Percentiles rank a stretch among this genome's conserved stretches.
These are phyloP conservation scores for Blastobotrys apis DNA, from an alignment of 1,139 yeast genomes.

Conservation along the genomic window DNA sequence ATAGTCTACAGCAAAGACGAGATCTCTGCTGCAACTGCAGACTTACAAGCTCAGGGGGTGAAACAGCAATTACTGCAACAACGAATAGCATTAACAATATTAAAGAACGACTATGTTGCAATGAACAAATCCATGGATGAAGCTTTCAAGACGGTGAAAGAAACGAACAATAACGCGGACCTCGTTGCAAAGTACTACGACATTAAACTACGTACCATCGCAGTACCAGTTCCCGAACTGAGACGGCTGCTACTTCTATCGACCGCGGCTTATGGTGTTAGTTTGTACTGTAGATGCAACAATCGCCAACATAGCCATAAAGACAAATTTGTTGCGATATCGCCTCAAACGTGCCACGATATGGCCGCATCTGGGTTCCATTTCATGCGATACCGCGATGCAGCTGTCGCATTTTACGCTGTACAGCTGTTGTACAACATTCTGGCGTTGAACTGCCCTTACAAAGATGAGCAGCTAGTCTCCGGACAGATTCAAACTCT, in stretches of 20 bases:
- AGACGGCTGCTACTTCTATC: not conserved
- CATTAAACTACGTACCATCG: not conserved
- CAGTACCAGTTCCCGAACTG: not conserved
- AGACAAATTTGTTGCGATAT: too few relatives aligned
- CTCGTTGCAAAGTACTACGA: not conserved
- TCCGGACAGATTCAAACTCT: not conserved
- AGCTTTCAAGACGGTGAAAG: not conserved
- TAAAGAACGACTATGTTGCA: not conserved
- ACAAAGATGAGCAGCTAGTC: not conserved
- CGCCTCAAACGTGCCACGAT: not conserved
- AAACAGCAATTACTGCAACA: not conserved
- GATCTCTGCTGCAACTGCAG: not conserved
- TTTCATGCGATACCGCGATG: not conserved
- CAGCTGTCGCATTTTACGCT: not conserved
- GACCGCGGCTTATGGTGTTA: not conserved
- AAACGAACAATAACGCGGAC: not conserved
- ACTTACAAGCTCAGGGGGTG: not conserved
- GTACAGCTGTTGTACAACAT: not conserved
- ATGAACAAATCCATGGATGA: not conserved
- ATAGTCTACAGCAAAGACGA: not conserved
- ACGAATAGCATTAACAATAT: not conserved
- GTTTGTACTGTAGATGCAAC: not conserved
- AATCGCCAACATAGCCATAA: too few relatives aligned
- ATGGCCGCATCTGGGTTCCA: not conserved
- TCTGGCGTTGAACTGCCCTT: not conserved